phyloP scores from a whole-genome alignment of 1,284 basidiomycete species.

The Trametes polyzona region DNA sequence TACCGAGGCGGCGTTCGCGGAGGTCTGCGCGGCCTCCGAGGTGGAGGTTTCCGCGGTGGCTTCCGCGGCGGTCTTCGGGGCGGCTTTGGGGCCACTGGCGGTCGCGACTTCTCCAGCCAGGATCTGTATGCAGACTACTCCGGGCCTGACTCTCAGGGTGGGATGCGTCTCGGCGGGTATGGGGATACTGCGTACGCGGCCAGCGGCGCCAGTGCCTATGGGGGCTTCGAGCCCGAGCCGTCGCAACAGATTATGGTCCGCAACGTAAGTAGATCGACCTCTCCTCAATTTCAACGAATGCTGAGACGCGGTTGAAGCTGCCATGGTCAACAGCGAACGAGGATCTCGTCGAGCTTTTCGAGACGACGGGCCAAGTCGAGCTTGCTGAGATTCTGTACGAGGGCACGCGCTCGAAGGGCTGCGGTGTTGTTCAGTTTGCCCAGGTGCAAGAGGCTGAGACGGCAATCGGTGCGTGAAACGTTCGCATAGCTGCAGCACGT shows the following conservation, averaged over 20 bases:
- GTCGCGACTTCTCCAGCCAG: constrained; percentile 76
- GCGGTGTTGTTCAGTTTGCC: constrained; percentile 95
- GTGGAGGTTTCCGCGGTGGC: constrained; percentile 65
- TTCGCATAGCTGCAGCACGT: background rate
- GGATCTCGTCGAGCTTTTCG: constrained; percentile 96
- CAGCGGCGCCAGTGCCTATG: constrained; percentile 35
- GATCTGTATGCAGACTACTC: constrained; percentile 84
- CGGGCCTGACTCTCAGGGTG: constrained; percentile 69
- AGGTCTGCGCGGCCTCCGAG: constrained; percentile 49
- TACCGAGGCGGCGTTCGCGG: constrained; percentile 62
- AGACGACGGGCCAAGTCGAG: constrained; percentile 95
- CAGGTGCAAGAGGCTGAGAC: constrained; percentile 89
- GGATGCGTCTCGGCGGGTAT: constrained; percentile 54
- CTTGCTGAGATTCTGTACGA: constrained; percentile 94
- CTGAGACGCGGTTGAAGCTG: constrained; percentile 54
- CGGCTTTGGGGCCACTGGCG: constrained; percentile 55
- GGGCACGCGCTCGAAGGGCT: constrained; percentile 88
- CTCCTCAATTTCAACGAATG: background rate
- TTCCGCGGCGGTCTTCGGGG: constrained; percentile 58
- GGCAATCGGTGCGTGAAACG: constrained; percentile 71
- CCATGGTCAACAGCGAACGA: constrained; percentile 99
- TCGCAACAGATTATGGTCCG: constrained; percentile 97
- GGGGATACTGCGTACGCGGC: constrained; percentile 39
- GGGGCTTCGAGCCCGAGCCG: constrained; percentile 65
- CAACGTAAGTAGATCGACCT: constrained; percentile 69